phyloP scores from a whole-genome alignment of 768 basidiomycete species.

The Candolleomyces efflorescens region DNA sequence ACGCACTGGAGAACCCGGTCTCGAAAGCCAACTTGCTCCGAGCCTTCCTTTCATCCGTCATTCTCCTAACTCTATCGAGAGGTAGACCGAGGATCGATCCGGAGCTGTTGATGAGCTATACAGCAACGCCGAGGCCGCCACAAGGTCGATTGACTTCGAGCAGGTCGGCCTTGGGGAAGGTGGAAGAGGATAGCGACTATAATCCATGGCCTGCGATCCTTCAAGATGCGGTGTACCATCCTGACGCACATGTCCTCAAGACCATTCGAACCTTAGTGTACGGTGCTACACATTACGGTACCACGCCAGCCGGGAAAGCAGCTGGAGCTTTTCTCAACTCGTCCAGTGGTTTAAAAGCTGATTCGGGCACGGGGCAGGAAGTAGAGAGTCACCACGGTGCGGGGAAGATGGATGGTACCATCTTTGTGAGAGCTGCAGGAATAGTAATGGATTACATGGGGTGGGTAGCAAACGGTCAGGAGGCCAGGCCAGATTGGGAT shows the following conservation, averaged over 20 bases:
- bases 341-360: too few relatives aligned
- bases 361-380: conserved; percentile 9
- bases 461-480: conserved; percentile 51
- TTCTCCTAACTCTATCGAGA: conserved; percentile 31
- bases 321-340: conserved; percentile 31
- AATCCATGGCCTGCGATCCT: conserved; percentile 53
- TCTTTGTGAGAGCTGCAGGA: conserved; percentile 56
- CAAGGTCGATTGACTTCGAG: conserved; percentile 7
- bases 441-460: conserved; percentile 52
- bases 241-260: conserved; percentile 51
- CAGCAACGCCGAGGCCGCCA: conserved; percentile 35
- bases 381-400: conserved; percentile 45
- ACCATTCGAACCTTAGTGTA: conserved; percentile 43
- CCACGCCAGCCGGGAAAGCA: conserved; percentile 32
- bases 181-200: conserved; percentile 28
- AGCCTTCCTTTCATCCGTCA: conserved; percentile 33
- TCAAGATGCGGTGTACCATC: conserved; percentile 41
- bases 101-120: conserved; percentile 42
- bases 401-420: conserved; percentile 45
- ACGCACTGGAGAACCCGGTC: conserved; percentile 24
- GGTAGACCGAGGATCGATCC: conserved; percentile 52
- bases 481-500: conserved; percentile 46
- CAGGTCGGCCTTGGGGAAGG: conserved; percentile 29
- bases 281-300: conserved; percentile 45
- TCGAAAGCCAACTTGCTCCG: conserved; percentile 45